Evolutionary conservation across 1,284 basidiomycete genomes (phyloP).

Genomic region (Cystobasidiaceae sp.): DNA sequence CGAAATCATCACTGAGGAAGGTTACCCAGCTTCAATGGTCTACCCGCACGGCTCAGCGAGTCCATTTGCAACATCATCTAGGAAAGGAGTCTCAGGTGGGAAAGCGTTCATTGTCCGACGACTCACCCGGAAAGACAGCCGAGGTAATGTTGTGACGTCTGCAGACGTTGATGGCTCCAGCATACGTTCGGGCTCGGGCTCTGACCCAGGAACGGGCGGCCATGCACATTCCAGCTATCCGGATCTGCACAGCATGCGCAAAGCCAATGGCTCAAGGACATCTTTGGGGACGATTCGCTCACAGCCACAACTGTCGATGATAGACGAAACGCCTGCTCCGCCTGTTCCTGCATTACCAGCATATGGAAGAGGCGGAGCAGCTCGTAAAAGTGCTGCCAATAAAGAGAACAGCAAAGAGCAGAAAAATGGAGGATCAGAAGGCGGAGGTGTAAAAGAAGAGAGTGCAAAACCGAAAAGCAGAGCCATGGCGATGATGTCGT

Average conservation of each 20-base stretch:
- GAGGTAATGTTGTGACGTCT: not conserved
- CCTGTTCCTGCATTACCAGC: not conserved
- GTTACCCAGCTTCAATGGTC: not conserved
- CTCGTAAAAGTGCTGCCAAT: not conserved
- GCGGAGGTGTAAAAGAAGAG: not conserved
- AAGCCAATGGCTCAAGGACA: not conserved
- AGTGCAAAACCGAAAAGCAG: not conserved
- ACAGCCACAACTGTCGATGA: not conserved
- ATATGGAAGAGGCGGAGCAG: conserved; percentile 7
- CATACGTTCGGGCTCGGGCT: not conserved
- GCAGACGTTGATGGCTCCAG: not conserved
- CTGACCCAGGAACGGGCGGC: too few relatives aligned
- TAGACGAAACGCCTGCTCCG: too few relatives aligned
- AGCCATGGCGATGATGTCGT: not conserved
- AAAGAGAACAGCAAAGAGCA: not conserved
- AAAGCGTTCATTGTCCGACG: not conserved
- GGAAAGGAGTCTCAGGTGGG: conserved; percentile 6
- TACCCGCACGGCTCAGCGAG: not conserved
- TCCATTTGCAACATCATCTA: not conserved
- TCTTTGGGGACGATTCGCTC: not conserved
- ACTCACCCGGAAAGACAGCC: not conserved
- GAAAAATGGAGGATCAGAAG: not conserved
- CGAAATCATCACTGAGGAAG: not conserved
- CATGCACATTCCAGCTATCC: too few relatives aligned
- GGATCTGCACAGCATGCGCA: not conserved